Conservation (phyloP, 257 asterid genomes). For the Capsicum rhomboideum region DNA sequence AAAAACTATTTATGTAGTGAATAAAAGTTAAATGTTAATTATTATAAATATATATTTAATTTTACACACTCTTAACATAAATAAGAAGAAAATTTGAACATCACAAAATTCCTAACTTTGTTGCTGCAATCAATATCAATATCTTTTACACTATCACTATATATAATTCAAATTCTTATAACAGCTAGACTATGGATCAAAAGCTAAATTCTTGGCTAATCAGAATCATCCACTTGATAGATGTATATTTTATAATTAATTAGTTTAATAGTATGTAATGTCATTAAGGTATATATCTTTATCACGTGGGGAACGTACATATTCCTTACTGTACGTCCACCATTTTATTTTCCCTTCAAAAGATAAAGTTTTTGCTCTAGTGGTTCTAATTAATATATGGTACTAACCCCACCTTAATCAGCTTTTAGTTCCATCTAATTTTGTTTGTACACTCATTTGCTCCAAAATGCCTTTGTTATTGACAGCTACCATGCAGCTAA, state of each 20-base stretch:
- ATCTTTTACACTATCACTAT: neutral
- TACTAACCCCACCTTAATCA: neutral
- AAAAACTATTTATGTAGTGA: too few relatives aligned
- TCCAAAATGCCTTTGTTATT: neutral
- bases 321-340: constrained; percentile 9
- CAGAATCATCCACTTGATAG: constrained; percentile 7
- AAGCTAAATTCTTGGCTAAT: constrained; percentile 20
- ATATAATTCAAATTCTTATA: neutral
- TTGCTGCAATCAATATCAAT: too few relatives aligned
- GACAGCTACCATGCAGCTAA: neutral
- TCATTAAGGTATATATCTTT: constrained; percentile 8
- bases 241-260: neutral
- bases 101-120: too few relatives aligned
- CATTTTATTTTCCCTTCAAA: neutral
- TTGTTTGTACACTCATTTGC: neutral
- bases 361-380: neutral
- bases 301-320: constrained; percentile 5
- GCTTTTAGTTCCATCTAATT: neutral
- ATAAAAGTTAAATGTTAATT: too few relatives aligned
- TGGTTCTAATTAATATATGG: neutral
- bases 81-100: too few relatives aligned
- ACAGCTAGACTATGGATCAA: constrained; percentile 22
- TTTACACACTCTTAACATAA: too few relatives aligned
- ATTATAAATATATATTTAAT: too few relatives aligned
- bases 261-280: neutral